phyloP scores from a whole-genome alignment of 2,329 filamentous ascomycete genomes.

The Xylariales sp. region DNA sequence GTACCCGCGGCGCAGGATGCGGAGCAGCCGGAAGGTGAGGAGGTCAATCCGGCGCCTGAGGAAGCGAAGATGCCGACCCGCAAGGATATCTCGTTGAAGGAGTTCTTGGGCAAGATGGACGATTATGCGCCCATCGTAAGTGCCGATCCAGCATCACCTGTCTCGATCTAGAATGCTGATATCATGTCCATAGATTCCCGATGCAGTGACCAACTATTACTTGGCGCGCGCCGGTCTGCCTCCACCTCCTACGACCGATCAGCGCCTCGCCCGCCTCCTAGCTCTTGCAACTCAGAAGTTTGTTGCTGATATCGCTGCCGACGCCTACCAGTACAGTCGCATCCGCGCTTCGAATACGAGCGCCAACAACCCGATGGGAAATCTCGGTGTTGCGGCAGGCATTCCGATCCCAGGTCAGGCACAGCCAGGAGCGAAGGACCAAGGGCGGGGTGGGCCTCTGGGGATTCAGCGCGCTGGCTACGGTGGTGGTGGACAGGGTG shows the following conservation, averaged over 20 bases:
- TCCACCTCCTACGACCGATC: constrained; percentile 84
- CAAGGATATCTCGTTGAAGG: constrained; percentile 87
- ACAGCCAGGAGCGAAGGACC: constrained; percentile 51
- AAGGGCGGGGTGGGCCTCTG: constrained; percentile 54
- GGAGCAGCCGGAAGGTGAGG: constrained; percentile 19
- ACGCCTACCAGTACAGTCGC: constrained; percentile 95
- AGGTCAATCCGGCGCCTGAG: constrained; percentile 10
- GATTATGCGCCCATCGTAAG: constrained; percentile 94
- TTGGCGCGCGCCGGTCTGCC: constrained; percentile 93
- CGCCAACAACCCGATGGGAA: constrained; percentile 87
- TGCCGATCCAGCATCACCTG: too few species aligned
- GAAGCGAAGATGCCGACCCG: constrained; percentile 68
- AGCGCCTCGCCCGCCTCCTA: constrained; percentile 84
- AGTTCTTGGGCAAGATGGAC: constrained; percentile 95
- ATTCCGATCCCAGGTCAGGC: constrained; percentile 61
- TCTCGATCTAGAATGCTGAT: too few species aligned
- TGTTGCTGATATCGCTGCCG: constrained; percentile 93
- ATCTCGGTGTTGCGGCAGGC: constrained; percentile 69
- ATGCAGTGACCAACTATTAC: constrained; percentile 97
- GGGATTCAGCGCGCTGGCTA: constrained; percentile 75
- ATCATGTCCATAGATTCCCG: too few species aligned
- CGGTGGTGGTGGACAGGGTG: constrained; percentile 83
- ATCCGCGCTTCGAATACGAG: constrained; percentile 88
- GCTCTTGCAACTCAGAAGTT: constrained; percentile 99
- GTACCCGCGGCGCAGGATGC: constrained; percentile 15